Evolutionary conservation across 2,329 filamentous ascomycete genomes (phyloP), one percentile per base, ranked within the genome.

Genomic region (Pseudonectria buxi): DNA sequence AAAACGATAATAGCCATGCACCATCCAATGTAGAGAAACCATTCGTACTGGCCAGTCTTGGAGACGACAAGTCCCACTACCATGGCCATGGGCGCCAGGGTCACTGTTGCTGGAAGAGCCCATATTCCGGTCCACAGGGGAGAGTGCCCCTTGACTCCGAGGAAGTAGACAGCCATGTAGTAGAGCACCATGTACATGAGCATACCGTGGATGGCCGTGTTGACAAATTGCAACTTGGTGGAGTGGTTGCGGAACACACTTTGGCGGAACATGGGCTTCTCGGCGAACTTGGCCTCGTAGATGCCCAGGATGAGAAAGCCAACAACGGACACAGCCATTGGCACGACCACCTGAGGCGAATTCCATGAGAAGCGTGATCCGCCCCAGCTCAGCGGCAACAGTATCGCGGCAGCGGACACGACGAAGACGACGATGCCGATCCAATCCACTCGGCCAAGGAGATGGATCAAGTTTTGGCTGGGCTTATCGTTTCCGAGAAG

Each of bases 1-100:
- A 71, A 59, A 3, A 80, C 78, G 3, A 79, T 46, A 0, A 74
- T 77, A 2, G 72, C 67, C 3, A 82, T 49, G 3, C 58, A 44
- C 79, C 81, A 86, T 16, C 81, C 82, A 3, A 47, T 37, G 68
- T 77, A 78, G 38, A 80, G 63, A 1, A 72, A 67, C 68, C 69
- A 75, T 46, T 76, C 69, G 55, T 83, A 85, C 28, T 59, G 62
- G 6, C 77, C 78, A 1, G 69, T 76, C 13, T 65, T 61, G 4
- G 71, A 68, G 29, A 78, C 74, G 5, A 69, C 39, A 31, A 75
- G 51, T 12, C 77, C 79, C 6, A 74, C 70, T 0, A 72, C 50
- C 26, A 79, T 63, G 4, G 74, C 72, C 34, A 74, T 69, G 0
- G 80, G 77, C 0, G 78, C 78, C 9, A 83, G 73, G 2, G 78